Evolutionary conservation across 371 early-diverging fungal species (phyloP).

Genomic region (Lichtheimia corymbifera): DNA sequence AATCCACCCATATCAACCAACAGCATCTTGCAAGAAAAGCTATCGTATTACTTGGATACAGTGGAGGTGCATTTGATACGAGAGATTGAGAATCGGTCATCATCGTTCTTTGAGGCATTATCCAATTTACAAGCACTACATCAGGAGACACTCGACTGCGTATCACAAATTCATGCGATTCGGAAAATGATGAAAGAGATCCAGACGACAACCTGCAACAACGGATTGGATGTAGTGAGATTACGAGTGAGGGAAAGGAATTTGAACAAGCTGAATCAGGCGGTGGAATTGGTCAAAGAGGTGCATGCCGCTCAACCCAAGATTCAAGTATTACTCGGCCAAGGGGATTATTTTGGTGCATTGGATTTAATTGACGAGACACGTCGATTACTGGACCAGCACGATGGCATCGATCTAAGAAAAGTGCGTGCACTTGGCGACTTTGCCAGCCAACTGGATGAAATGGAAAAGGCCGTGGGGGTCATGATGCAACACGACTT

Average conservation of each 20-base stretch:
- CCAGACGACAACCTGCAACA: slow-evolving; percentile 64
- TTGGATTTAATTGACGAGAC: slow-evolving; percentile 84
- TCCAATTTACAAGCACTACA: slow-evolving; percentile 90
- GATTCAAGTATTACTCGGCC: slow-evolving; percentile 77
- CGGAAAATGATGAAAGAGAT: slow-evolving; percentile 69
- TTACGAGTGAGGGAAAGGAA: slow-evolving; percentile 75
- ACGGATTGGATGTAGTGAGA: slow-evolving; percentile 81
- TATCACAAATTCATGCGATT: slow-evolving; percentile 78
- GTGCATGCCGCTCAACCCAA: slow-evolving; percentile 78
- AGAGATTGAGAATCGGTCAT: slow-evolving; percentile 88
- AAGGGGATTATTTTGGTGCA: slow-evolving; percentile 84
- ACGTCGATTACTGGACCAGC: slow-evolving; percentile 44
- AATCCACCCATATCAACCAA: slow-evolving; percentile 64
- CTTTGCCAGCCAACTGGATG: slow-evolving; percentile 64
- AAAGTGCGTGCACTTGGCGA: slow-evolving; percentile 61
- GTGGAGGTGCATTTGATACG: slow-evolving; percentile 89
- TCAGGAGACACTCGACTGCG: slow-evolving; percentile 83
- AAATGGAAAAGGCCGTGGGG: slow-evolving; percentile 68
- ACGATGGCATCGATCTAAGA: slow-evolving; percentile 50
- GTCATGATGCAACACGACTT: slow-evolving; percentile 78
- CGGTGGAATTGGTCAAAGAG: slow-evolving; percentile 68
- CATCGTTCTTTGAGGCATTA: slow-evolving; percentile 91
- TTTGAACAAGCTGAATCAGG: slow-evolving; percentile 62
- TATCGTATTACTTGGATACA: slow-evolving; percentile 88
- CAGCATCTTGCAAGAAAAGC: slow-evolving; percentile 79